phyloP scores from a whole-genome alignment of 352 stramenopile genomes.

The Globisporangium megalacanthum region DNA sequence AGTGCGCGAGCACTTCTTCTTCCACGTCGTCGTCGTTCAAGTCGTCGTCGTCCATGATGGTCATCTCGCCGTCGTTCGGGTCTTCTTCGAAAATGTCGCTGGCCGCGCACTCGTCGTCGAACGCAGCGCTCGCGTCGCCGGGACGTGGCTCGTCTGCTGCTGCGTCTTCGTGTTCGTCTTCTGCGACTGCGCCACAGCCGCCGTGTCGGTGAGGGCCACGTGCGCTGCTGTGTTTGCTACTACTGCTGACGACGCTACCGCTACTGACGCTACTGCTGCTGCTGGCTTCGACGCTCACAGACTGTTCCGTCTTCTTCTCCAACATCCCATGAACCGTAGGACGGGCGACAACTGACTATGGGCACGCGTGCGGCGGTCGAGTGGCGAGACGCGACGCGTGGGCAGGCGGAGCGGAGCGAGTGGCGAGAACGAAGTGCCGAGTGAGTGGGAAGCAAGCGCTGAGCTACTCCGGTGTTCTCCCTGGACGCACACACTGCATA shows the following conservation, averaged over 20 bases:
- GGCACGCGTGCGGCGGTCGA: no score
- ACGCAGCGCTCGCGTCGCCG: conserved; percentile 9
- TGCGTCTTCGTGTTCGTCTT: conserved; percentile 1
- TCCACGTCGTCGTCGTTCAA: conserved; percentile 33
- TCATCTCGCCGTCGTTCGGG: conserved; percentile 43
- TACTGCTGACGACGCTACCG: conserved; percentile 2
- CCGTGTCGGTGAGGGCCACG: not conserved
- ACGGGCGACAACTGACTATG: not conserved
- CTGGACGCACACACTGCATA: no score
- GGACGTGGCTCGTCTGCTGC: not conserved
- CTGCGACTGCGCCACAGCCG: conserved; percentile 15
- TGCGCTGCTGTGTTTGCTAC: not conserved
- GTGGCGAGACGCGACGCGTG: no score
- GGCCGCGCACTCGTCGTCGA: conserved; percentile 35
- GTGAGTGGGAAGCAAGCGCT: no score
- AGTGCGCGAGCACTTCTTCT: conserved; percentile 65
- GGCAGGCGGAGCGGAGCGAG: no score
- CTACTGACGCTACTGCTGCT: conserved; percentile 13
- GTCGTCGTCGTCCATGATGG: conserved; percentile 57
- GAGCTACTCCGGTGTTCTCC: no score
- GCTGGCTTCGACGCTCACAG: conserved; percentile 9
- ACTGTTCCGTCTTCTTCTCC: conserved; percentile 20
- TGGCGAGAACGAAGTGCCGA: no score
- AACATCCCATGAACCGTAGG: conserved; percentile 42
- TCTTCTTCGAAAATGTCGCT: conserved; percentile 45